phyloP scores from a whole-genome alignment of 73 alveolate genomes.

The Tetrahymena thermophila region DNA sequence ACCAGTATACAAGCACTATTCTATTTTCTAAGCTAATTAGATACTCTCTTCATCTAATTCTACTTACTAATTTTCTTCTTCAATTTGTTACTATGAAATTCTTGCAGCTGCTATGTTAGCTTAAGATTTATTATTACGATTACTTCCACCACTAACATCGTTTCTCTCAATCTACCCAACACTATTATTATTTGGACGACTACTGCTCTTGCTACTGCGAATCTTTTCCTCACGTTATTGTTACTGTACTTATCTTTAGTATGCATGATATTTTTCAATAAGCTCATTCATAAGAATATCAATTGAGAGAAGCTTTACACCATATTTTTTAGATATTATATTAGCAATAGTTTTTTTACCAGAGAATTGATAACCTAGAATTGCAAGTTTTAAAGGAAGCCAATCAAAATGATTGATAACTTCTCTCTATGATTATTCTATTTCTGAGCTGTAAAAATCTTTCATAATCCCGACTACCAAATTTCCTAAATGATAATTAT shows the following conservation, averaged over 20 bases:
- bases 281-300: constrained; percentile 22
- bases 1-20: neutral
- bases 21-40: neutral
- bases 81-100: neutral
- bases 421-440: neutral
- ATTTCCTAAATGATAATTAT: constrained; percentile 37
- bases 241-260: neutral
- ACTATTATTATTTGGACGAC: neutral
- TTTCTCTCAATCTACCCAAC: neutral
- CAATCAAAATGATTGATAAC: constrained; percentile 17
- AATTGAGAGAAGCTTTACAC: constrained; percentile 13
- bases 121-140: neutral
- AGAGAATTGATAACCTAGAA: constrained; percentile 86
- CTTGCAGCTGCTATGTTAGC: neutral
- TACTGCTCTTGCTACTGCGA: neutral
- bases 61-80: neutral
- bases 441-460: constrained; percentile 3
- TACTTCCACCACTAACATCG: neutral
- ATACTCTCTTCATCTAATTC: neutral
- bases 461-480: constrained; percentile 7
- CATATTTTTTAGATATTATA: constrained; percentile 52
- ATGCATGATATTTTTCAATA: neutral
- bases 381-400: constrained; percentile 71
- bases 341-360: constrained; percentile 90
- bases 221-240: neutral